A percentile compares a stretch with the other conserved stretches of the same genome.
Evolutionary conservation across 306 rosid species (phyloP).

Genomic region (Cucumis cinereus): DNA sequence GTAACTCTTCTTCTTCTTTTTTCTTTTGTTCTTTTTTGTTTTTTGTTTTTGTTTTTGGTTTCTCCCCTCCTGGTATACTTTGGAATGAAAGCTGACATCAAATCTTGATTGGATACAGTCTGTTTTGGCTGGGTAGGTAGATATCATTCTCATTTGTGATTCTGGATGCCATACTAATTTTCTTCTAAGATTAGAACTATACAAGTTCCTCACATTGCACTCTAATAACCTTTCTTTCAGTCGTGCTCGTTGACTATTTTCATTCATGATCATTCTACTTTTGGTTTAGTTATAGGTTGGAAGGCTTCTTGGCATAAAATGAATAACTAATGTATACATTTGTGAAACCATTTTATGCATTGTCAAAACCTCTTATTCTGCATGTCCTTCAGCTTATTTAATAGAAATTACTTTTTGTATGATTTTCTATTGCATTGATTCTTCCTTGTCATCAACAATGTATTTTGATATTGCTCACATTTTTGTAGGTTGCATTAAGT

Average conservation of each 20-base stretch:
- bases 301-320: not conserved
- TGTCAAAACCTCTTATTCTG: not conserved
- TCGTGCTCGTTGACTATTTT: not conserved
- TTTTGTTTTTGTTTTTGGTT: too few relatives aligned
- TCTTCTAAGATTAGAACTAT: not conserved
- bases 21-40: too few relatives aligned
- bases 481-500: slow-evolving; percentile 50
- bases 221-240: not conserved
- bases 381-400: not conserved
- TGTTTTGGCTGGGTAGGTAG: not conserved
- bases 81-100: slow-evolving; percentile 5
- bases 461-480: slow-evolving; percentile 12
- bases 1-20: slow-evolving; percentile 15
- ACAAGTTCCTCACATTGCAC: not conserved
- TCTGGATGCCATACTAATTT: not conserved
- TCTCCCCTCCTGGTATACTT: not conserved
- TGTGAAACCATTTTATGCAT: not conserved
- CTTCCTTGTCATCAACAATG: not conserved
- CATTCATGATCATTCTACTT: not conserved
- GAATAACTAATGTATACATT: not conserved
- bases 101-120: not conserved
- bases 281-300: not conserved
- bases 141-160: not conserved
- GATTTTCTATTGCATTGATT: not conserved
- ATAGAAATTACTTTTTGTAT: not conserved